Evolutionary conservation across 2,329 filamentous ascomycete genomes (phyloP), one percentile per base, ranked within the genome.

Genomic region (Fusarium floridanum): DNA sequence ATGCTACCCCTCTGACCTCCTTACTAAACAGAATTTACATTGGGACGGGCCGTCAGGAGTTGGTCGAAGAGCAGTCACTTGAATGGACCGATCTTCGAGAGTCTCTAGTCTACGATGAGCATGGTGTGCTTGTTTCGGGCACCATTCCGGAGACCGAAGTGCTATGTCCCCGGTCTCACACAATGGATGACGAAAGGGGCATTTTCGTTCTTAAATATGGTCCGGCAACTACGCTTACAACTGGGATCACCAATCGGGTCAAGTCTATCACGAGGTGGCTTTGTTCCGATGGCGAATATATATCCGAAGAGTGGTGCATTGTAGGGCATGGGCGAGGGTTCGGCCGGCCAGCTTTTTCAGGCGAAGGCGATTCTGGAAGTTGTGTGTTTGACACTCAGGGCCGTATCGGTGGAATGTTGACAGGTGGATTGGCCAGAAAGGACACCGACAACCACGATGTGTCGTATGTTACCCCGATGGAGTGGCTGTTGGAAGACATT

Each of bases 401-500:
- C 17, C 70, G 62, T 11, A 57, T 71, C 32, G 57, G 50, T 24
- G 69, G 57, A 4, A 63, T 72, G 37, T 11, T 72, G 8, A 62
- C 66, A 5, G 20, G 22, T 5, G 63, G 66, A 7, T 39, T 39
- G 17, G 37, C 10, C 10, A 20, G 11, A 12, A 5, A 43, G n/a
- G 22, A 7, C 7, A n/a, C 10, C 17, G 29, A 11, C 4, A 10
- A 2, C 4, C 27, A 45, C 2, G 67, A 72, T 61, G 56, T 36
- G 1, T 36, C 70, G 7, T 72, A 72, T 39, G 70, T 37, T 16
- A 72, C 70, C 11, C 67, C 70, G 2, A 72, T 72, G 6, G 64
- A 72, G 24, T 72, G 70, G 67, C 70, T 72, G 0, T 61, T 72
- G 16, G 37, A 67, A 1, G 64, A 72, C 32, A 66, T 72, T 5